Conservation (phyloP, 306 rosid species). For the Alnus rubra region DNA sequence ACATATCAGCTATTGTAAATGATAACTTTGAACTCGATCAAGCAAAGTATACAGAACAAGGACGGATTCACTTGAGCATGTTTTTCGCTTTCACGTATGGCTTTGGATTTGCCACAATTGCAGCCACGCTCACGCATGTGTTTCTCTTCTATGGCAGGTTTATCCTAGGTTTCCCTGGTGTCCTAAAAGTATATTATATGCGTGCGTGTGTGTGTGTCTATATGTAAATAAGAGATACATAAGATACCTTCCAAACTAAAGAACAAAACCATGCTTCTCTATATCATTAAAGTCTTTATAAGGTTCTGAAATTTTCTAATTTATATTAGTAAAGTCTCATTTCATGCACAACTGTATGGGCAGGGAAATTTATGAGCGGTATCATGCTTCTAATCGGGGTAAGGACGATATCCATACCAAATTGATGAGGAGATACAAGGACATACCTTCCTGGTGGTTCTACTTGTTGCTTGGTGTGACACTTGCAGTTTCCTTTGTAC, state of each 20-base stretch:
- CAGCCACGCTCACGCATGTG: slow-evolving; percentile 75
- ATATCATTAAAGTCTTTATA: too few relatives aligned
- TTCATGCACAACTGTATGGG: too few relatives aligned
- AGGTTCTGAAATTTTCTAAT: too few relatives aligned
- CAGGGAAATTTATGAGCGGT: slow-evolving; percentile 58
- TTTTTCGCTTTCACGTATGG: slow-evolving; percentile 71
- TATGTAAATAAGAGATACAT: background rate
- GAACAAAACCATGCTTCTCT: too few relatives aligned
- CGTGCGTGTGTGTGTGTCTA: background rate
- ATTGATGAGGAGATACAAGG: slow-evolving; percentile 73
- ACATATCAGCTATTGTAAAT: too few relatives aligned
- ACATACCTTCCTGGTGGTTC: slow-evolving; percentile 94
- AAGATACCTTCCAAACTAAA: background rate
- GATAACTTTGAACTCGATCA: too few relatives aligned
- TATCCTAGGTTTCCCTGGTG: background rate
- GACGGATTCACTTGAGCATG: slow-evolving; percentile 62
- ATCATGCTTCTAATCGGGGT: slow-evolving; percentile 55
- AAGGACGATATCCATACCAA: slow-evolving; percentile 77
- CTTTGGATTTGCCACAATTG: slow-evolving; percentile 77
- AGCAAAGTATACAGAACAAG: too few relatives aligned
- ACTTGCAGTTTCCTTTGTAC: slow-evolving; percentile 50
- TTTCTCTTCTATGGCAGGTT: slow-evolving; percentile 78
- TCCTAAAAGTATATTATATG: background rate
- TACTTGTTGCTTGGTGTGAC: slow-evolving; percentile 50
- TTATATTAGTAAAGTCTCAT: too few relatives aligned